Conservation (phyloP, 805 yeast genomes). For the Ogataea methylovora region DNA sequence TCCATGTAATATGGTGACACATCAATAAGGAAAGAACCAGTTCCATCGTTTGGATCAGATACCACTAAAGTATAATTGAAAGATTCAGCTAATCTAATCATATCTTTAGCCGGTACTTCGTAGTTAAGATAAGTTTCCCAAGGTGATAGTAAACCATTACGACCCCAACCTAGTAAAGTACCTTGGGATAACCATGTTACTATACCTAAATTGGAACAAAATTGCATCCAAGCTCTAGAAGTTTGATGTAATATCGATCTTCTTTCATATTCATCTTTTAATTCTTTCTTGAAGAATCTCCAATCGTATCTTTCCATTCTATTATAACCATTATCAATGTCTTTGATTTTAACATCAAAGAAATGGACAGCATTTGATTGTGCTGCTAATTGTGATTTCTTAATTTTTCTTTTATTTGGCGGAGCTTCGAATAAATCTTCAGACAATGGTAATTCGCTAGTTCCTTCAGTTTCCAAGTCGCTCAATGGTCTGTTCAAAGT, state of each 20-base stretch:
- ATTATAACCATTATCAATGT: constrained; percentile 24
- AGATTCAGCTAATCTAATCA: constrained; percentile 35
- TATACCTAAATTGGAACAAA: constrained; percentile 34
- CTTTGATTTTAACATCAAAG: constrained; percentile 21
- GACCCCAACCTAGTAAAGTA: constrained; percentile 39
- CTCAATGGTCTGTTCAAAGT: constrained; percentile 22
- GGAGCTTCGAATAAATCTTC: constrained; percentile 19
- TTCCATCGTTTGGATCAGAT: constrained; percentile 36
- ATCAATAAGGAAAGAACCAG: constrained; percentile 39
- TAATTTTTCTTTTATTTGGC: constrained; percentile 20
- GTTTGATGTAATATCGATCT: constrained; percentile 39
- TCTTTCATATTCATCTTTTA: constrained; percentile 28
- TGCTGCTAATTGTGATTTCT: constrained; percentile 24
- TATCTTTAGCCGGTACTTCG: constrained; percentile 42
- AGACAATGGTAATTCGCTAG: constrained; percentile 12
- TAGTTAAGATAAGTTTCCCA: constrained; percentile 46
- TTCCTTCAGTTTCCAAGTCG: constrained; percentile 10
- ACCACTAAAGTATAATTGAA: constrained; percentile 40
- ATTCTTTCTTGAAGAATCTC: constrained; percentile 49
- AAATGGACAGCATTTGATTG: constrained; percentile 24
- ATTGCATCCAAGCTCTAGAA: constrained; percentile 37
- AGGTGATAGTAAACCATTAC: constrained; percentile 43
- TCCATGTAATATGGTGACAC: constrained; percentile 42
- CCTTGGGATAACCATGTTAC: constrained; percentile 44
- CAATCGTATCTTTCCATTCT: constrained; percentile 47